Percentiles rank a stretch among this genome's conserved stretches.
Evolutionary conservation across 352 stramenopile species (phyloP).

Genomic region (Globisporangium lucens): DNA sequence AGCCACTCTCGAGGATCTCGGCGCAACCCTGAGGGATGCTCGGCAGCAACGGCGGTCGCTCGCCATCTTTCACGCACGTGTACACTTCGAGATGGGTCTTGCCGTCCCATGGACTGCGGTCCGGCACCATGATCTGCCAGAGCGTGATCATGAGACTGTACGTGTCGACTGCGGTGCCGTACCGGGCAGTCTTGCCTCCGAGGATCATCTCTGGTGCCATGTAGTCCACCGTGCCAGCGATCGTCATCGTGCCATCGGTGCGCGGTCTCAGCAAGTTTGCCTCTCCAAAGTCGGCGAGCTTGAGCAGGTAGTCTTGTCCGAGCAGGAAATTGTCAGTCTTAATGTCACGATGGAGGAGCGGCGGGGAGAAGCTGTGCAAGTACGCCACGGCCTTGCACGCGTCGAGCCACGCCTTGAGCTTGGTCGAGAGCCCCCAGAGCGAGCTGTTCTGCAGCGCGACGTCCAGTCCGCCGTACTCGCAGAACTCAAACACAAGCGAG

Average conservation of each 20-base stretch:
- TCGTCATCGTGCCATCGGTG: conserved; percentile 81
- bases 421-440: conserved; percentile 59
- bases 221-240: conserved; percentile 82
- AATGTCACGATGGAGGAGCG: conserved; percentile 79
- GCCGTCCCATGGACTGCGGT: conserved; percentile 66
- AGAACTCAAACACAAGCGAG: conserved; percentile 86
- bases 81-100: conserved; percentile 83
- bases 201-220: conserved; percentile 87
- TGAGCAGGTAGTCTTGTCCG: conserved; percentile 73
- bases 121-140: conserved; percentile 85
- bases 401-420: conserved; percentile 84
- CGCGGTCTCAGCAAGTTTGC: conserved; percentile 76
- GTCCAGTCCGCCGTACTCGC: conserved; percentile 77
- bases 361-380: conserved; percentile 79
- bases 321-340: conserved; percentile 87
- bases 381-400: conserved; percentile 78
- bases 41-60: conserved; percentile 64
- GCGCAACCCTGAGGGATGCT: conserved; percentile 68
- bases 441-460: conserved; percentile 50
- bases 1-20: conserved; percentile 71
- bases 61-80: conserved; percentile 61
- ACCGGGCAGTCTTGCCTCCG: conserved; percentile 73
- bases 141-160: conserved; percentile 88
- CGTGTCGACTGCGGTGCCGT: conserved; percentile 75
- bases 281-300: conserved; percentile 84